Percentiles rank a stretch among this genome's conserved stretches.
These are phyloP conservation scores for Saturnispora sanitii DNA, from an alignment of 805 yeast species.

Conservation along the genomic window DNA sequence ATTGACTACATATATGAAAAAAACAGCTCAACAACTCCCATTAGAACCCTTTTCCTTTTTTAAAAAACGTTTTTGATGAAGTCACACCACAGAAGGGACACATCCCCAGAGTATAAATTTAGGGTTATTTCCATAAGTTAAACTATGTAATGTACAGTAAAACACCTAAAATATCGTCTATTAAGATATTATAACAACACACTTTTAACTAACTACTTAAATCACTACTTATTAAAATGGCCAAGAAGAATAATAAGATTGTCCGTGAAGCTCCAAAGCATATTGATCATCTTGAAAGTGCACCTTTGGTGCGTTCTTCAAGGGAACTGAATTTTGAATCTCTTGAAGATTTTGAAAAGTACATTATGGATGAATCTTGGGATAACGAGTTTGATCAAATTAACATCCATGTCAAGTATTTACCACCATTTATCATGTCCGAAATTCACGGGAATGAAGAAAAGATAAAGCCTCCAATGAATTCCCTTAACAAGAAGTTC, in stretches of 20 bases:
- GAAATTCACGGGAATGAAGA: slow-evolving; percentile 62
- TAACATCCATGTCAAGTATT: slow-evolving; percentile 56
- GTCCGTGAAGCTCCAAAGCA: slow-evolving; percentile 21
- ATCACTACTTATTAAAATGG: slow-evolving; percentile 10
- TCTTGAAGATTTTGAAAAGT: slow-evolving; percentile 50
- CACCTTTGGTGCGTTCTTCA: slow-evolving; percentile 25
- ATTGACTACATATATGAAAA: background rate
- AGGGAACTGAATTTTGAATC: slow-evolving; percentile 44
- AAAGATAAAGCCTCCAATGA: slow-evolving; percentile 61
- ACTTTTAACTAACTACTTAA: slow-evolving; percentile 1
- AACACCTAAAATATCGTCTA: background rate
- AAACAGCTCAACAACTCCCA: background rate
- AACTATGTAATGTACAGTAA: background rate
- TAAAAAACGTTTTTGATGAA: no score
- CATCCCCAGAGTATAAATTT: background rate
- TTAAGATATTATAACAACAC: background rate
- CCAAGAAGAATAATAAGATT: slow-evolving; percentile 19
- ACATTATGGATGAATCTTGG: slow-evolving; percentile 61
- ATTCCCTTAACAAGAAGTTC: slow-evolving; percentile 61
- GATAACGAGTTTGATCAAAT: slow-evolving; percentile 64
- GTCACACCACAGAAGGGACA: slow-evolving; percentile 1
- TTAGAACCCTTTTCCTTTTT: no score
- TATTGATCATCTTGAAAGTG: slow-evolving; percentile 21
- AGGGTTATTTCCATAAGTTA: background rate
- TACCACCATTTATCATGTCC: slow-evolving; percentile 64